Percentiles rank a stretch among this genome's conserved stretches.
These are phyloP conservation scores for Boletus huronensis DNA, from an alignment of 768 basidiomycete species.

Conservation along the genomic window DNA sequence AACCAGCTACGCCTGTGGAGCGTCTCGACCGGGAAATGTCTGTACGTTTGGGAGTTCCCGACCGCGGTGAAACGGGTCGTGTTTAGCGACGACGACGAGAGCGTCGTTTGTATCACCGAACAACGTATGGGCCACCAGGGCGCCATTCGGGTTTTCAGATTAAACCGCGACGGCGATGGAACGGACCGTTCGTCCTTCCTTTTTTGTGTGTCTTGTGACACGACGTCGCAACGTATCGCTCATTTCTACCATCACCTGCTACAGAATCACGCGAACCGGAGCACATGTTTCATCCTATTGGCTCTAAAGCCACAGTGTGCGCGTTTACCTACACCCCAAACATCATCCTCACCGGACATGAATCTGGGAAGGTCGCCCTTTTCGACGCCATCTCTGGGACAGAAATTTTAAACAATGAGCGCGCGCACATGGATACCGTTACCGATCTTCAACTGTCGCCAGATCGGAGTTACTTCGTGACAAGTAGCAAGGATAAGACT, in stretches of 20 bases:
- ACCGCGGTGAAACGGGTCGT: slow-evolving; percentile 96
- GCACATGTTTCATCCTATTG: slow-evolving; percentile 81
- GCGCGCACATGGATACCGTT: slow-evolving; percentile 81
- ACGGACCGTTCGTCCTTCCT: slow-evolving; percentile 60
- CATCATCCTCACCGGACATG: slow-evolving; percentile 89
- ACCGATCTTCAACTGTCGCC: slow-evolving; percentile 90
- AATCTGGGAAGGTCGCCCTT: slow-evolving; percentile 90
- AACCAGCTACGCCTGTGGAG: slow-evolving; percentile 90
- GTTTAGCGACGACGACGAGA: slow-evolving; percentile 81
- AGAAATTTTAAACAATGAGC: slow-evolving; percentile 78
- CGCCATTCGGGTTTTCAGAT: slow-evolving; percentile 84
- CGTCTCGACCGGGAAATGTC: slow-evolving; percentile 84
- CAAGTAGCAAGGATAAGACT: slow-evolving; percentile 94
- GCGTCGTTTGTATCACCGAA: slow-evolving; percentile 92
- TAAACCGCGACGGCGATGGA: slow-evolving; percentile 81
- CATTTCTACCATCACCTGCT: neutral
- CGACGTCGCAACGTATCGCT: neutral
- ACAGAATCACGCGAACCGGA: slow-evolving; percentile 74
- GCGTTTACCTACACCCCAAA: slow-evolving; percentile 79
- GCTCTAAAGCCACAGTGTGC: slow-evolving; percentile 96
- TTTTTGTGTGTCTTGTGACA: neutral
- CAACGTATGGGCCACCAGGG: slow-evolving; percentile 94
- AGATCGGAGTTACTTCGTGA: slow-evolving; percentile 93
- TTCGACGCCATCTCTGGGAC: slow-evolving; percentile 89
- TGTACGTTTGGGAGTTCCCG: slow-evolving; percentile 96